phyloP scores from a whole-genome alignment of 148 eudicot genomes.

The Vaccinium corymbosum region DNA sequence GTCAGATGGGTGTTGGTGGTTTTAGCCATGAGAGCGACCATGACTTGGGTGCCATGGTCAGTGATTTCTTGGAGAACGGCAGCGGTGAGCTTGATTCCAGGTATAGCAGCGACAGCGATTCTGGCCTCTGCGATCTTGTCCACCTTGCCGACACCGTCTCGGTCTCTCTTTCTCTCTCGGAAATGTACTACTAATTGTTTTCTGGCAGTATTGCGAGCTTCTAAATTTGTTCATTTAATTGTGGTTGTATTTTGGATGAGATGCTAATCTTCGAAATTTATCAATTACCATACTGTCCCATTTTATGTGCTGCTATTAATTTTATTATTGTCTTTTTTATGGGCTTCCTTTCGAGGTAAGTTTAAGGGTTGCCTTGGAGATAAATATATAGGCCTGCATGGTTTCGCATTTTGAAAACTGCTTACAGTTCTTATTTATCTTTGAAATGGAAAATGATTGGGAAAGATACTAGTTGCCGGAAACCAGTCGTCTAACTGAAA shows the following conservation, averaged over 20 bases:
- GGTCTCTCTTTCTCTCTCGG: constrained; percentile 25
- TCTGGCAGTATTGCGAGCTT: background rate
- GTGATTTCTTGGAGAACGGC: constrained; percentile 75
- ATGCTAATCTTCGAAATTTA: background rate
- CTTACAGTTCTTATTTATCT: too few relatives aligned
- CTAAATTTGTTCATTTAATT: background rate
- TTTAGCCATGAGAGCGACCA: constrained; percentile 80
- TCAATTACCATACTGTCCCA: too few relatives aligned
- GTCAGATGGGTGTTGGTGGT: constrained; percentile 28
- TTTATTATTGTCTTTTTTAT: too few relatives aligned
- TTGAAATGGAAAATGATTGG: background rate
- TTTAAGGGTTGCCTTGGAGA: too few relatives aligned
- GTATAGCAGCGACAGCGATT: constrained; percentile 74
- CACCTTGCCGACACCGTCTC: constrained; percentile 66
- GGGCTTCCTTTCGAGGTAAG: too few relatives aligned
- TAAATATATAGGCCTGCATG: too few relatives aligned
- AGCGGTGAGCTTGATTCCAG: constrained; percentile 61
- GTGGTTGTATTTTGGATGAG: background rate
- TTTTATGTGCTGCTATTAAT: too few relatives aligned
- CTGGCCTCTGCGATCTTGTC: constrained; percentile 62
- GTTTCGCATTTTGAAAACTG: background rate
- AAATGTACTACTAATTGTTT: background rate
- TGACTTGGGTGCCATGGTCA: constrained; percentile 76
- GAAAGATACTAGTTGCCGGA: background rate
- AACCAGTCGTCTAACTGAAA: background rate